These are phyloP conservation scores for Diutina siamensis DNA, from an alignment of 1,139 yeast genomes.

Conservation along the genomic window DNA sequence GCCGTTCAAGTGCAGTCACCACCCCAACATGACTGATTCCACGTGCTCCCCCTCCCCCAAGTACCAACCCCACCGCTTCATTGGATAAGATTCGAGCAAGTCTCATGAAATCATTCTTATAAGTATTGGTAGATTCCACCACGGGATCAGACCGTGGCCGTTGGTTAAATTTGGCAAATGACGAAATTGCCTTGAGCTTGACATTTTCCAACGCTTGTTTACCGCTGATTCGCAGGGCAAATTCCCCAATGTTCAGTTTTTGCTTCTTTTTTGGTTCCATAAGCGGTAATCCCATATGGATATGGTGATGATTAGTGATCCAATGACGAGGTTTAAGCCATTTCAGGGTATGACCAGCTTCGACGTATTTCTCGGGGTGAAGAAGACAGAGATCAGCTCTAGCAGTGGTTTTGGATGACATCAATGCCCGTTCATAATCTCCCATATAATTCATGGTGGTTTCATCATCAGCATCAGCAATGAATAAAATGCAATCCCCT, in stretches of 20 bases:
- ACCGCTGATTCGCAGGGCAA: constrained; percentile 27
- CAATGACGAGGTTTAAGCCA: constrained; percentile 83
- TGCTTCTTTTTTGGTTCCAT: constrained; percentile 10
- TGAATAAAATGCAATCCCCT: constrained; percentile 74
- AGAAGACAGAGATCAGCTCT: constrained; percentile 77
- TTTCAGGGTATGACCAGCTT: constrained; percentile 70
- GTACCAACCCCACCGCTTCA: constrained; percentile 84
- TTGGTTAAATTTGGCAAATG: constrained; percentile 15
- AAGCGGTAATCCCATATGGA: constrained; percentile 42
- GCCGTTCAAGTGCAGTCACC: constrained; percentile 83
- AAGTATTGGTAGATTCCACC: constrained; percentile 13
- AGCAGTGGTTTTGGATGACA: constrained; percentile 74
- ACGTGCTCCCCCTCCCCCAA: constrained; percentile 98
- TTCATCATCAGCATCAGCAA: constrained; percentile 61
- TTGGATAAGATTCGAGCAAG: constrained; percentile 84
- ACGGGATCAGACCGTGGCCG: constrained; percentile 6
- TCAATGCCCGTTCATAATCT: constrained; percentile 68
- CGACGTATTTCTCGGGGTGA: constrained; percentile 74
- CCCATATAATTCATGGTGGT: constrained; percentile 61
- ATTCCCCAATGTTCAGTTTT: constrained; percentile 20
- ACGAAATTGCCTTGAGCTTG: constrained; percentile 19
- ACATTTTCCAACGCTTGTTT: constrained; percentile 23
- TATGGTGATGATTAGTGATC: constrained; percentile 91
- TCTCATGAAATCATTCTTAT: constrained; percentile 81
- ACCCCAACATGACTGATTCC: constrained; percentile 91